These are phyloP conservation scores for Nymphaea thermarum DNA, from an alignment of 164 flowering plant species.

Conservation along the genomic window DNA sequence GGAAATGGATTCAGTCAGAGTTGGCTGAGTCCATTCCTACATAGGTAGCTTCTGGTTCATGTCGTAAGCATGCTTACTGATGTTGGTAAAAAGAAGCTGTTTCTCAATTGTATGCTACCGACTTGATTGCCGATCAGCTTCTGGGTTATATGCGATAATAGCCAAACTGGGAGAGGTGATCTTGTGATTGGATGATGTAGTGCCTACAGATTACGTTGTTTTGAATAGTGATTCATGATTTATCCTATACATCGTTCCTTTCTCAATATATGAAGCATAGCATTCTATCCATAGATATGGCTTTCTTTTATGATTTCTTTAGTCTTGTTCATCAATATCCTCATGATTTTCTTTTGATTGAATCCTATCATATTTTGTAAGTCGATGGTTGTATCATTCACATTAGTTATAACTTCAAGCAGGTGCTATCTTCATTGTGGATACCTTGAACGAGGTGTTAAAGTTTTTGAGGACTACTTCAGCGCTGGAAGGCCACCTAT, in stretches of 20 bases:
- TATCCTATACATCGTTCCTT: neutral
- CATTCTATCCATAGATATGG: neutral
- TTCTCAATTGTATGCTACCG: too few relatives aligned
- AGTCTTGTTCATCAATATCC: neutral
- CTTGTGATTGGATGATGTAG: too few relatives aligned
- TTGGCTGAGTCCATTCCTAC: too few relatives aligned
- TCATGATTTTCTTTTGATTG: neutral
- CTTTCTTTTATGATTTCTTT: neutral
- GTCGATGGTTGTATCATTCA: neutral
- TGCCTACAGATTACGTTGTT: neutral
- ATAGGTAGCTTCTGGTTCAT: too few relatives aligned
- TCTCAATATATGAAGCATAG: neutral
- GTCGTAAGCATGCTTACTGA: too few relatives aligned
- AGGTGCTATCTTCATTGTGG: conserved; percentile 76
- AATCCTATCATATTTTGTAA: neutral
- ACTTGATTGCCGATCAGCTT: too few relatives aligned
- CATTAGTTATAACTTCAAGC: neutral
- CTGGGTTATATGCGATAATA: too few relatives aligned
- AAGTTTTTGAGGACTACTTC: conserved; percentile 62
- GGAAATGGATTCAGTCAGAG: too few relatives aligned
- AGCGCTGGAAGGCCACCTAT: conserved; percentile 37
- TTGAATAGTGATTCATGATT: neutral
- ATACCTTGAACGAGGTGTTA: conserved; percentile 57
- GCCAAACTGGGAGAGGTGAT: too few relatives aligned
- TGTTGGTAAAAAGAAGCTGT: too few relatives aligned